phyloP scores from a whole-genome alignment of 2,329 filamentous ascomycete species.

The Immersiporthe knoxdaviesiana region DNA sequence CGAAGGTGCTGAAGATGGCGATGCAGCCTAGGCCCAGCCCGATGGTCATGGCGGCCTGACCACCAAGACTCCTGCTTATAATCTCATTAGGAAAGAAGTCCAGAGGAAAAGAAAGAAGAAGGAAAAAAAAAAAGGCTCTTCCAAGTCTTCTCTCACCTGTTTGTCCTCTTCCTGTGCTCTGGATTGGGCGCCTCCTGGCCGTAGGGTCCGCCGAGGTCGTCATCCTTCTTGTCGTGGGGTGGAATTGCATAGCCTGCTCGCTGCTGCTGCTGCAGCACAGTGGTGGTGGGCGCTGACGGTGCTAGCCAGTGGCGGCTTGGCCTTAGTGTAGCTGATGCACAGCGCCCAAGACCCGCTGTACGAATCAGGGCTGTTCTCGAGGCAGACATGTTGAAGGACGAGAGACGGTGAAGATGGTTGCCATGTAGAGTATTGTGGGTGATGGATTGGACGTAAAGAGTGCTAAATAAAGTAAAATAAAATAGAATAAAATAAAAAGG shows the following conservation, averaged over 20 bases:
- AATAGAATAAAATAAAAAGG: neutral
- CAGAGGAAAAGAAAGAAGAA: neutral
- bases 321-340: conserved; percentile 2
- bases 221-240: conserved; percentile 20
- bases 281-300: neutral
- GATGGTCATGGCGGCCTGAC: conserved; percentile 14
- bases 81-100: neutral
- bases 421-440: too few relatives aligned
- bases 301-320: neutral
- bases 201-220: conserved; percentile 22
- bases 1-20: conserved; percentile 16
- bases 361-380: neutral
- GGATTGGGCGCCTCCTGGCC: conserved; percentile 22
- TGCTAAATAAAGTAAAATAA: neutral
- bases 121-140: neutral
- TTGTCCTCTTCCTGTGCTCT: conserved; percentile 16
- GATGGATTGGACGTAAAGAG: too few relatives aligned
- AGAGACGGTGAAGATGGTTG: neutral
- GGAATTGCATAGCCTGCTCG: conserved; percentile 22
- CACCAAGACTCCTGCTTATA: conserved; percentile 11
- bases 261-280: conserved; percentile 14
- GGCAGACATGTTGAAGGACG: conserved; percentile 2
- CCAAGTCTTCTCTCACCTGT: conserved; percentile 2
- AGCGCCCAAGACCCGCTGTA: neutral
- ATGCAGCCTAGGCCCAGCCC: conserved; percentile 11